phyloP scores from a whole-genome alignment of 148 eudicot genomes.

The Euryodendron excelsum region DNA sequence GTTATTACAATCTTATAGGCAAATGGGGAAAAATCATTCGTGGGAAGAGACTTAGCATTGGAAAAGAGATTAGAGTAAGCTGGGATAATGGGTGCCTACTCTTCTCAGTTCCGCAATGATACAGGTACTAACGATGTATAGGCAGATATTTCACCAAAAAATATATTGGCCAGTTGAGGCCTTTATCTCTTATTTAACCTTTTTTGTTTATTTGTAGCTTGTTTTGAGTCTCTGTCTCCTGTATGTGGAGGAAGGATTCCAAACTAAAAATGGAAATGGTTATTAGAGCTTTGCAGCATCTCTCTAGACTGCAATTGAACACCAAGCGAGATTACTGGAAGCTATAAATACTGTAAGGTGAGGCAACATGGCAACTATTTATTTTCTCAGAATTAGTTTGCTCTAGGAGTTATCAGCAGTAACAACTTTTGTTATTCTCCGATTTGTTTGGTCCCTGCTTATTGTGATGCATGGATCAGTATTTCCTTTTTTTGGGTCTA shows the following conservation, averaged over 20 bases:
- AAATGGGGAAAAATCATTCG: slow-evolving; percentile 37
- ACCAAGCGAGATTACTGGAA: not conserved
- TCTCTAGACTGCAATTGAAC: not conserved
- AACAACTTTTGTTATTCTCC: not conserved
- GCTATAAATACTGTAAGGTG: not conserved
- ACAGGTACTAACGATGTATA: not conserved
- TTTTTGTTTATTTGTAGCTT: not conserved
- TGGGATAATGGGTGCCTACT: slow-evolving; percentile 38
- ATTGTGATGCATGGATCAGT: not conserved
- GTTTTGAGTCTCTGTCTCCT: not conserved
- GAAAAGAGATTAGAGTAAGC: slow-evolving; percentile 32
- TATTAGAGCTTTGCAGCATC: not conserved
- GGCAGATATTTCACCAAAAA: not conserved
- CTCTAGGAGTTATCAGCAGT: not conserved
- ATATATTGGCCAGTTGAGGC: not conserved
- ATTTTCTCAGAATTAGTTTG: not conserved
- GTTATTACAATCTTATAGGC: slow-evolving; percentile 33
- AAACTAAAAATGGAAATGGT: not conserved
- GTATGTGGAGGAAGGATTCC: slow-evolving; percentile 1
- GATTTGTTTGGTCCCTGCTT: not conserved
- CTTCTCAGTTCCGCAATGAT: slow-evolving; percentile 26
- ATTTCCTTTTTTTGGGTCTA: not conserved
- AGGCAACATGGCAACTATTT: not conserved
- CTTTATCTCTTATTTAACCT: not conserved
- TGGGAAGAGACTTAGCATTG: slow-evolving; percentile 29